A percentile compares a stretch with the other conserved stretches of the same genome.
These are phyloP conservation scores for Tarenaya hassleriana DNA, from an alignment of 345 rosid genomes.

Conservation along the genomic window DNA sequence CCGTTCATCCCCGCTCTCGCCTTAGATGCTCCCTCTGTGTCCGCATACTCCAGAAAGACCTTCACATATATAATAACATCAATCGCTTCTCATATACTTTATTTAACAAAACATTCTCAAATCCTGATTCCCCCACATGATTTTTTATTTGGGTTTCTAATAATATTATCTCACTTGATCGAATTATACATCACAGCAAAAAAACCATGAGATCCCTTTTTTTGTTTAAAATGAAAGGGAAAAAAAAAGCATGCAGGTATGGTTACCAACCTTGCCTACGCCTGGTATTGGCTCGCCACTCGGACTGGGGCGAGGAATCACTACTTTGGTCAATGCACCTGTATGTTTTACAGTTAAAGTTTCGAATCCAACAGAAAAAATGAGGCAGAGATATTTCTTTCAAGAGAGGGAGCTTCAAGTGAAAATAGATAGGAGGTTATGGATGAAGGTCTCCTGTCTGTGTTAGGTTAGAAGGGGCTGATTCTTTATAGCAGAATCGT, in stretches of 20 bases:
- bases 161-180: too few species aligned
- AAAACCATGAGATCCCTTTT: background rate
- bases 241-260: constrained; percentile 5
- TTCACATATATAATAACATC: too few species aligned
- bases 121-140: too few species aligned
- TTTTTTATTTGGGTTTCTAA: too few species aligned
- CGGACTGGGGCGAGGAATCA: constrained; percentile 66
- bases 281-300: constrained; percentile 42
- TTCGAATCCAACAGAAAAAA: constrained; percentile 27
- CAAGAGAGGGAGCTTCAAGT: constrained; percentile 15
- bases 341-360: constrained; percentile 43
- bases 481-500: constrained; percentile 66
- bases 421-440: constrained; percentile 39
- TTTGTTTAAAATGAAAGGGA: background rate
- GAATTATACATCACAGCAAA: too few species aligned
- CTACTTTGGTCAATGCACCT: constrained; percentile 72
- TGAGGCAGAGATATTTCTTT: constrained; percentile 4
- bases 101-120: too few species aligned
- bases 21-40: constrained; percentile 48
- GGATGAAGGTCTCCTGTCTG: constrained; percentile 57
- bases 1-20: constrained; percentile 67
- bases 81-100: too few species aligned
- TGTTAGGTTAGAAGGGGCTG: constrained; percentile 52
- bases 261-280: constrained; percentile 52
- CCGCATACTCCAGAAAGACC: constrained; percentile 72